Percentiles rank a stretch among this genome's conserved stretches.
These are phyloP conservation scores for Alternaria burnsii DNA, from an alignment of 2,329 filamentous ascomycete genomes.

Conservation along the genomic window DNA sequence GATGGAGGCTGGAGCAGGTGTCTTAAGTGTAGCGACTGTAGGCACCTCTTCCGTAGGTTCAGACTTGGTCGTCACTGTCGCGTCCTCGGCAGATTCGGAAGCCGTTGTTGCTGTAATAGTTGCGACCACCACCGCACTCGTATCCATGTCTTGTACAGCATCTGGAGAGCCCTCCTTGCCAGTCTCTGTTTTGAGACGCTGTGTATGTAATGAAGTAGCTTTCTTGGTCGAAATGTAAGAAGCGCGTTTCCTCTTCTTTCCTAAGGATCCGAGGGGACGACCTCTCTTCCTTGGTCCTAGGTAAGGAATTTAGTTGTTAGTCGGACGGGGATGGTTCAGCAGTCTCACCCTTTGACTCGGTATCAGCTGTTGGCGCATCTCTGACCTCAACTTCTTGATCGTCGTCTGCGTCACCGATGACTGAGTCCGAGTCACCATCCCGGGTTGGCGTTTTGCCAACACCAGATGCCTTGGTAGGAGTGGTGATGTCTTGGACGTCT, in stretches of 20 bases:
- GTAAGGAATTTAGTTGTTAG: conserved; percentile 14
- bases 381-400: neutral
- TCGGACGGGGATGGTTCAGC: conserved; percentile 2
- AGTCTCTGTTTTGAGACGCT: neutral
- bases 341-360: conserved; percentile 19
- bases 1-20: neutral
- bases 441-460: neutral
- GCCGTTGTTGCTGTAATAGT: neutral
- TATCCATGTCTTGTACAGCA: neutral
- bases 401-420: conserved; percentile 2
- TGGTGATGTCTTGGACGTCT: neutral
- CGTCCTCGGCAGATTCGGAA: neutral
- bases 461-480: neutral
- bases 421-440: neutral
- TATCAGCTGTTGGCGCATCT: neutral
- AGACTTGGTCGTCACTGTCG: neutral
- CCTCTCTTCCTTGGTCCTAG: conserved; percentile 13
- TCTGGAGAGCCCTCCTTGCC: neutral
- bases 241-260: conserved; percentile 6
- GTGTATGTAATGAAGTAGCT: neutral
- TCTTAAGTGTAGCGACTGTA: neutral
- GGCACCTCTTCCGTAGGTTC: neutral
- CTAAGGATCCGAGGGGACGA: conserved; percentile 8
- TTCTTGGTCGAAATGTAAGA: neutral
- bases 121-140: neutral